These are phyloP conservation scores for Luzula sylvatica DNA, from an alignment of 176 grass and related monocot species.

Conservation along the genomic window DNA sequence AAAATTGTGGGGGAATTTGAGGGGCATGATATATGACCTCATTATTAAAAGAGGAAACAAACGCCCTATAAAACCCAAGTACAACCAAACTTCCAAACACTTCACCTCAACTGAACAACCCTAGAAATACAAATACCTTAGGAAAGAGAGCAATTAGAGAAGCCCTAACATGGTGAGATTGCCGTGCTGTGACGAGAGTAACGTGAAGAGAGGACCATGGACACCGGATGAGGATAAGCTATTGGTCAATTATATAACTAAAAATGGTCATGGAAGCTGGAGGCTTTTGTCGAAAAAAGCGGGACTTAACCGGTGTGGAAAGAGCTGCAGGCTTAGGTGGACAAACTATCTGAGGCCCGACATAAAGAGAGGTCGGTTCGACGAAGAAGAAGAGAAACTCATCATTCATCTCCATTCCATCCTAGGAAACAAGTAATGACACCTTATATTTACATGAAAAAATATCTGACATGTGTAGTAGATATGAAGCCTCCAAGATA, in stretches of 20 bases:
- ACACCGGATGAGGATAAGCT: constrained; percentile 31
- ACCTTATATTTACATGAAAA: neutral
- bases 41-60: no score
- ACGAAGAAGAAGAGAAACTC: constrained; percentile 26
- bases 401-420: constrained; percentile 31
- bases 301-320: constrained; percentile 39
- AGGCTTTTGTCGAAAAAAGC: constrained; percentile 29
- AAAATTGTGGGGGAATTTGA: no score
- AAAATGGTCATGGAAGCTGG: constrained; percentile 33
- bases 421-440: constrained; percentile 34
- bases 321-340: constrained; percentile 44
- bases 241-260: constrained; percentile 26
- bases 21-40: no score
- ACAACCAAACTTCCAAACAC: no score
- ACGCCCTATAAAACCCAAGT: no score
- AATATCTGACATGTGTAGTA: no score
- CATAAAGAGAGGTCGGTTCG: constrained; percentile 43
- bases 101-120: no score
- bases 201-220: constrained; percentile 35
- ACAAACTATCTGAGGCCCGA: constrained; percentile 38
- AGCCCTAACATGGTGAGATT: constrained; percentile 24
- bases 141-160: no score
- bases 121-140: no score
- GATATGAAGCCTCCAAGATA: no score
- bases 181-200: constrained; percentile 26